Percentiles rank a stretch among this genome's conserved stretches.
phyloP scores from a whole-genome alignment of 176 grass and related monocot genomes.

The Aechmea fasciata region DNA sequence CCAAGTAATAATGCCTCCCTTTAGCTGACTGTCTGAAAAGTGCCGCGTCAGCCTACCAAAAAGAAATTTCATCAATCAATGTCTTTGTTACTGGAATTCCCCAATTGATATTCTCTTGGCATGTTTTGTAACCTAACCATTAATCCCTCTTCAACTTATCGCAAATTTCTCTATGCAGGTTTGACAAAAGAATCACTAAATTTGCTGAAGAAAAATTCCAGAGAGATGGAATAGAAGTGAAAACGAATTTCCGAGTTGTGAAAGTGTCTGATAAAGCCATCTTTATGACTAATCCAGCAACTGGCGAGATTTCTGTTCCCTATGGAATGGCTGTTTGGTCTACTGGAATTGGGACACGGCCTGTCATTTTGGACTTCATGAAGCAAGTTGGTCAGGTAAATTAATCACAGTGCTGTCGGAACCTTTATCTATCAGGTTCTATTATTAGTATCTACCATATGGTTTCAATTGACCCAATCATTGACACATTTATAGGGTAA shows the following conservation, averaged over 20 bases:
- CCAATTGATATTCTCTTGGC: neutral
- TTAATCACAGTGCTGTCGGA: neutral
- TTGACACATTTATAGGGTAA: conserved; percentile 29
- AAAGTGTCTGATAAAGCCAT: conserved; percentile 65
- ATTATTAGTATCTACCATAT: neutral
- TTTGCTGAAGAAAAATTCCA: conserved; percentile 86
- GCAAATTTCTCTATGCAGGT: conserved; percentile 32
- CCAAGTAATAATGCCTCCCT: no score
- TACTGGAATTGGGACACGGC: conserved; percentile 67
- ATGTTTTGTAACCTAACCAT: neutral
- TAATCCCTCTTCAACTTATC: neutral
- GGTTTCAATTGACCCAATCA: neutral
- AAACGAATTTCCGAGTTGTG: conserved; percentile 62
- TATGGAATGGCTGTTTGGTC: conserved; percentile 98
- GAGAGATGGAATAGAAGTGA: conserved; percentile 84
- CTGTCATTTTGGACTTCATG: conserved; percentile 74
- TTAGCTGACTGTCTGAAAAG: no score
- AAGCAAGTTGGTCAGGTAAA: conserved; percentile 76
- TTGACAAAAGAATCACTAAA: conserved; percentile 67
- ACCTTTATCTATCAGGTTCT: neutral
- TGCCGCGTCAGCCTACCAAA: no score
- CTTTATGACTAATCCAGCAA: conserved; percentile 50
- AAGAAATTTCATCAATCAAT: neutral
- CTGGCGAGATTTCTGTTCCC: conserved; percentile 48
- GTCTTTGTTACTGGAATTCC: neutral